Percentiles rank a stretch among this genome's conserved stretches.
These are phyloP conservation scores for Sequoia sempervirens DNA, from an alignment of 75 land plant genomes.

Conservation along the genomic window DNA sequence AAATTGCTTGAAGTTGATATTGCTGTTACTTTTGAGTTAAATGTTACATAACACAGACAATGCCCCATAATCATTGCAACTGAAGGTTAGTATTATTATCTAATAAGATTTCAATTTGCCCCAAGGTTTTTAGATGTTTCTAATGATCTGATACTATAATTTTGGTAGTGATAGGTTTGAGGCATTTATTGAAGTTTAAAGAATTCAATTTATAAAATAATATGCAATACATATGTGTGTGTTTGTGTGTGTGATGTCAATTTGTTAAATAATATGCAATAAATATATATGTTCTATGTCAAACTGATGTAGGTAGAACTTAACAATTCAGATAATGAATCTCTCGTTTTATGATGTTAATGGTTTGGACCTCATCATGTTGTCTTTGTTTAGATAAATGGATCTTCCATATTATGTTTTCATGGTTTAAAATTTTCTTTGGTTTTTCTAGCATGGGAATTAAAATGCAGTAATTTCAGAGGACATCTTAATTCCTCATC, in stretches of 20 bases:
- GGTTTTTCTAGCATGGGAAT: background rate
- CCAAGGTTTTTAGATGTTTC: background rate
- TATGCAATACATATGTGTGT: background rate
- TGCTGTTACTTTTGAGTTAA: background rate
- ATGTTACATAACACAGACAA: background rate
- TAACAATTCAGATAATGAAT: background rate
- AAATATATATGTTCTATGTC: background rate
- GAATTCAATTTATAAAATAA: background rate
- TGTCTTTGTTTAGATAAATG: background rate
- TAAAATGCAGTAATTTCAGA: background rate
- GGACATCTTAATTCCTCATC: background rate
- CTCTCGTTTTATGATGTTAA: too few relatives aligned
- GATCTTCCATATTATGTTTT: background rate
- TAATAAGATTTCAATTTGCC: background rate
- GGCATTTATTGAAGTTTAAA: background rate
- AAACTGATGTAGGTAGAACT: background rate
- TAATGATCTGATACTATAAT: background rate
- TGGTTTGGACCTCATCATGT: background rate
- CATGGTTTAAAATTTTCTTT: background rate
- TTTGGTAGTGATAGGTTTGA: background rate
- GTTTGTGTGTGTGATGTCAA: background rate
- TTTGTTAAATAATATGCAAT: background rate
- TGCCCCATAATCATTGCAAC: background rate
- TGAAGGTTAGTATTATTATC: background rate
- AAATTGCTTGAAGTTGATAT: constrained; percentile 36